Base-by-base conservation (phyloP, 2,329 filamentous ascomycete species). In the Thermoascus crustaceus region DNA sequence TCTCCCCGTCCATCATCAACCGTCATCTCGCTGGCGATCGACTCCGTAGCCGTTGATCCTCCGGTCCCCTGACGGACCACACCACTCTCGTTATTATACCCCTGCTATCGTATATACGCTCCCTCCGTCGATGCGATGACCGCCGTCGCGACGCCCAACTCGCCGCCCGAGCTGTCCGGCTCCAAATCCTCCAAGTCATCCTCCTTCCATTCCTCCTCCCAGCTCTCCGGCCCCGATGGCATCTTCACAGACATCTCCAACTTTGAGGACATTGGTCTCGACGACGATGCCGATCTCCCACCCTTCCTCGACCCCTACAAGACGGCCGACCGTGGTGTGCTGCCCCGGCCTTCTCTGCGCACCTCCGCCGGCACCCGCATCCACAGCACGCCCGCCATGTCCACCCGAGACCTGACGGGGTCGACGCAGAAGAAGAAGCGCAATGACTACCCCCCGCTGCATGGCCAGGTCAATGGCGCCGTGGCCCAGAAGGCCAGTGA, bases 171-270 rank as follows among this genome's bases (percentile, higher is more conserved):
- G 52, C 78, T 94, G 64, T 85, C 82, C 44, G 74, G 72, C 47
- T 93, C 85, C 41, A 93, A 89, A 61, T 91, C 85, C 43, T 94
- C 85, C 46, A 93, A 91, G 63, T 87, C 86, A 18, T 93, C 85
- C 4, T 94, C 86, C 32, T 83, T 89, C 52, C 82, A 81, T 49
- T 94, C 87, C 23, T 80, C 82, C 38, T 79, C 76, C 42, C 82
- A 80, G 34, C 67, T 77, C 51, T 82, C 86, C 51, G 83, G 85
- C 48, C 61, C 65, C 17, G 78, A 80, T 52, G 76, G 72, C 47
- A 72, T 78, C 33, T 67, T 84, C 30, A 72, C 78, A 34, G 85
- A 94, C 54, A 75, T 82, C 39, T 79, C 78, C 44, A 80, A 95
- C 58, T 95, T 95, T 52, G 89, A 96, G 58, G 89, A 95, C 46